Evolutionary conservation across 1,284 basidiomycete species (phyloP).

Genomic region (Microbotryum violaceum): DNA sequence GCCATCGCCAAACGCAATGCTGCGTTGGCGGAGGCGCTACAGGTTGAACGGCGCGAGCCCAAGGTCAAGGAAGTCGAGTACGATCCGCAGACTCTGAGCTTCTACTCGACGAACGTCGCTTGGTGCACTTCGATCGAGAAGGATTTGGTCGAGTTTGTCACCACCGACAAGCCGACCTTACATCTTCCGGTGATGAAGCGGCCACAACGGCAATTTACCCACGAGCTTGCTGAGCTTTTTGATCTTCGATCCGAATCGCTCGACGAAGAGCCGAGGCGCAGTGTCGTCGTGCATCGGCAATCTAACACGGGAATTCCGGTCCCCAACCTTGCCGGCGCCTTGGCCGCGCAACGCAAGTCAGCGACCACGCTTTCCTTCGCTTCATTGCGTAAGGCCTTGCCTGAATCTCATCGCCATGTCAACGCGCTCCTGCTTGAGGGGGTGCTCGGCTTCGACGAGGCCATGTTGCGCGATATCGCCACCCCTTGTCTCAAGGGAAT

Average conservation of each 20-base stretch:
- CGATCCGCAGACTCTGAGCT: conserved; percentile 14
- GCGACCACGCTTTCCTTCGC: conserved; percentile 17
- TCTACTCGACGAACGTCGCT: conserved; percentile 14
- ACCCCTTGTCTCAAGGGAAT: conserved; percentile 21
- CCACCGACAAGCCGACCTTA: conserved; percentile 26
- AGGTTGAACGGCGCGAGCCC: conserved; percentile 51
- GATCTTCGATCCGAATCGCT: conserved; percentile 32
- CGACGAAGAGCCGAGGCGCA: conserved; percentile 35
- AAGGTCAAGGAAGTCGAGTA: conserved; percentile 26
- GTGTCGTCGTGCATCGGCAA: conserved; percentile 31
- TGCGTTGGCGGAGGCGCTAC: conserved; percentile 74
- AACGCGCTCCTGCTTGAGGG: conserved; percentile 32
- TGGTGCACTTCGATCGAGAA: conserved; percentile 4
- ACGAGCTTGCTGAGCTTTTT: conserved; percentile 33
- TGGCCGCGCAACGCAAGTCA: conserved; percentile 18
- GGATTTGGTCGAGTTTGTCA: conserved; percentile 20
- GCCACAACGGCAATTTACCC: conserved; percentile 33
- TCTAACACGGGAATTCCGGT: conserved; percentile 25
- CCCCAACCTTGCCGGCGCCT: conserved; percentile 33
- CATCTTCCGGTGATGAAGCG: conserved; percentile 35
- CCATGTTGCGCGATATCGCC: conserved; percentile 26
- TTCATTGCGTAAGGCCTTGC: conserved; percentile 14
- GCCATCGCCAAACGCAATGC: conserved; percentile 73
- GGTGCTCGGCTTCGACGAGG: conserved; percentile 35
- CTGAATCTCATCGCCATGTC: conserved; percentile 13